A percentile compares a stretch with the other conserved stretches of the same genome.
phyloP scores from a whole-genome alignment of 1,284 basidiomycete genomes.

The Cutaneotrichosporon sp. region DNA sequence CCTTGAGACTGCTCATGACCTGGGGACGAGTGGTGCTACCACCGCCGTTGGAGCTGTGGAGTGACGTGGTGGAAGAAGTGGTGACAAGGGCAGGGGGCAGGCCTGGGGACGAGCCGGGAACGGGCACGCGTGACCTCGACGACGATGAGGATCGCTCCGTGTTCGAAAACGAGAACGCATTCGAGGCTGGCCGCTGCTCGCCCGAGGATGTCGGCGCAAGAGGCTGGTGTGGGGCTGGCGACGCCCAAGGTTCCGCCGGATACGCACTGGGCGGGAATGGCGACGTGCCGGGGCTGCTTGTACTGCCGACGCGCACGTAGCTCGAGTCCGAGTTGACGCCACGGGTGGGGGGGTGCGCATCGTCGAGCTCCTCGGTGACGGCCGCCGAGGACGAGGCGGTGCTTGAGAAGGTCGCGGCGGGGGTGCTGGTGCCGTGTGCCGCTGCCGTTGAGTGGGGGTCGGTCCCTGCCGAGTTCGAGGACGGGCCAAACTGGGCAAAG shows the following conservation, averaged over 20 bases:
- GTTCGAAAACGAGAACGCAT: conserved; percentile 25
- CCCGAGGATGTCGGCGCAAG: conserved; percentile 4
- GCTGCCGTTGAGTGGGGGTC: neutral
- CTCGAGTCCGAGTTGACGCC: conserved; percentile 13
- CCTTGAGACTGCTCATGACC: conserved; percentile 35
- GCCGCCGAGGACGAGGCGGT: conserved; percentile 7
- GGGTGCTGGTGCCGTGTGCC: neutral
- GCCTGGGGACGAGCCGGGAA: conserved; percentile 8
- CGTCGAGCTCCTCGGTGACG: conserved; percentile 10
- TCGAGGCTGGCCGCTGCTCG: conserved; percentile 18
- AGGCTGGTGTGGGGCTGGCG: conserved; percentile 3
- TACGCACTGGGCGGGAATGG: conserved; percentile 21
- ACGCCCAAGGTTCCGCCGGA: conserved; percentile 21
- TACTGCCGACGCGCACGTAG: conserved; percentile 3
- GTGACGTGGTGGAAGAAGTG: conserved; percentile 20
- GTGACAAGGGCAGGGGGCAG: conserved; percentile 5
- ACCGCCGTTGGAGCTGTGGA: conserved; percentile 15
- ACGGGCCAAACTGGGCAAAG: conserved; percentile 6
- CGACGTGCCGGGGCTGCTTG: neutral
- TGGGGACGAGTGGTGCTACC: conserved; percentile 27
- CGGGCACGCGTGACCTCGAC: conserved; percentile 18
- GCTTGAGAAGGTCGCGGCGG: neutral
- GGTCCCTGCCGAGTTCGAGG: neutral
- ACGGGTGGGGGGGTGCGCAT: conserved; percentile 2
- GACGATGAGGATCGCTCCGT: conserved; percentile 27